Evolutionary conservation across 2,329 filamentous ascomycete species (phyloP).

Genomic region (Parascedosporium putredinis): DNA sequence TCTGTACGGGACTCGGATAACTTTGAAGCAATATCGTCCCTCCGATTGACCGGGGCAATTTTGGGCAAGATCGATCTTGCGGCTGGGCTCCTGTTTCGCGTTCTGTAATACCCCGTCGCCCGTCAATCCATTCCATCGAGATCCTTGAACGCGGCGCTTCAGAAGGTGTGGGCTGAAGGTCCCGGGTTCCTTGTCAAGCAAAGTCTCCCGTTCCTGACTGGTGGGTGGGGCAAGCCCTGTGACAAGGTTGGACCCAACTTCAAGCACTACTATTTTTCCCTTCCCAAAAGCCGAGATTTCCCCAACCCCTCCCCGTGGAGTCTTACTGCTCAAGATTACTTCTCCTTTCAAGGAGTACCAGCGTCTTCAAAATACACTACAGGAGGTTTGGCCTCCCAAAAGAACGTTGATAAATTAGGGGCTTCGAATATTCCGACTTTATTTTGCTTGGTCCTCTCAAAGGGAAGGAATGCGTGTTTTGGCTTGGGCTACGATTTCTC

Average conservation of each 20-base stretch:
- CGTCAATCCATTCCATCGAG: no score
- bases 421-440: neutral
- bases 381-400: no score
- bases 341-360: no score
- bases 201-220: constrained; percentile 3
- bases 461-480: neutral
- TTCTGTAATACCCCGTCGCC: no score
- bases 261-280: no score
- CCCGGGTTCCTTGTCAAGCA: constrained; percentile 1
- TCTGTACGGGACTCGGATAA: no score
- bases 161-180: neutral
- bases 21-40: neutral
- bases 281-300: constrained; percentile 4
- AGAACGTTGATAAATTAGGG: neutral
- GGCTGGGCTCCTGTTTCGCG: no score
- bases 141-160: no score
- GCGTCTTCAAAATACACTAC: no score
- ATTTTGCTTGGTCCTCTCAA: neutral
- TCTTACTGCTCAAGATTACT: no score
- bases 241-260: constrained; percentile 3
- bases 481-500: no score
- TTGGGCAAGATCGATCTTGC: no score
- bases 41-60: neutral
- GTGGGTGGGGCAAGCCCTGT: constrained; percentile 3
- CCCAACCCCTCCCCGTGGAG: neutral